These are phyloP conservation scores for Pyrenophora tritici-repentis DNA, from an alignment of 2,329 filamentous ascomycete genomes.

Conservation along the genomic window DNA sequence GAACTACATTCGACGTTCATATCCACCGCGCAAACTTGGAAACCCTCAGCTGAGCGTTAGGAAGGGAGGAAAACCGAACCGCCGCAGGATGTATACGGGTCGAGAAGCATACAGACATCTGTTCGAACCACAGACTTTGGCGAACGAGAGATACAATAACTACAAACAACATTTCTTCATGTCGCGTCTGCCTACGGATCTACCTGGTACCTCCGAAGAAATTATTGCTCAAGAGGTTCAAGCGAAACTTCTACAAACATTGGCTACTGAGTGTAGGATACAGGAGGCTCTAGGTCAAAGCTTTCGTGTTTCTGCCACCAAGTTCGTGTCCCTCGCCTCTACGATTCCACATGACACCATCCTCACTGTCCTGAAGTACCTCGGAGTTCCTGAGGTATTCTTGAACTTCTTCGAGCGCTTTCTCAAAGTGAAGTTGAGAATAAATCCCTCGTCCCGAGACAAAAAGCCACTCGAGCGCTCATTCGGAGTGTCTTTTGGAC, in stretches of 20 bases:
- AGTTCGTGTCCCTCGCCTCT: slow-evolving; percentile 59
- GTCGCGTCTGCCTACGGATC: slow-evolving; percentile 25
- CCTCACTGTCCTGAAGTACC: slow-evolving; percentile 59
- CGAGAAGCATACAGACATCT: no score
- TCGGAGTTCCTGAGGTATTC: slow-evolving; percentile 63
- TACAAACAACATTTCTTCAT: slow-evolving; percentile 35
- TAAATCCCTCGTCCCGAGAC: slow-evolving; percentile 27
- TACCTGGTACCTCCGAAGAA: slow-evolving; percentile 15
- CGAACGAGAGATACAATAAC: slow-evolving; percentile 8
- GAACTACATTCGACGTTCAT: not conserved
- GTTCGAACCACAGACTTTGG: not conserved
- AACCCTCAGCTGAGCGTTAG: no score
- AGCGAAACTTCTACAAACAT: slow-evolving; percentile 30
- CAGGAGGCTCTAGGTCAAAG: slow-evolving; percentile 26
- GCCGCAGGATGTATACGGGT: not conserved
- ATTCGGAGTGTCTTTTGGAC: slow-evolving; percentile 27
- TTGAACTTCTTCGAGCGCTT: slow-evolving; percentile 64
- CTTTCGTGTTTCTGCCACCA: slow-evolving; percentile 10
- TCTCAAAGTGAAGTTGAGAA: slow-evolving; percentile 31
- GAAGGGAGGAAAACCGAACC: not conserved
- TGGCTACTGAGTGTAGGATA: slow-evolving; percentile 30
- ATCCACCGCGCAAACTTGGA: no score
- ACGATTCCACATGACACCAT: slow-evolving; percentile 65
- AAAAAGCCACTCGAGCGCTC: slow-evolving; percentile 25
- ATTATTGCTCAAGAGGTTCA: slow-evolving; percentile 17